A percentile compares a stretch with the other conserved stretches of the same genome.
Conservation (phyloP, 164 flowering plant species). For the Nymphaea colorata region DNA sequence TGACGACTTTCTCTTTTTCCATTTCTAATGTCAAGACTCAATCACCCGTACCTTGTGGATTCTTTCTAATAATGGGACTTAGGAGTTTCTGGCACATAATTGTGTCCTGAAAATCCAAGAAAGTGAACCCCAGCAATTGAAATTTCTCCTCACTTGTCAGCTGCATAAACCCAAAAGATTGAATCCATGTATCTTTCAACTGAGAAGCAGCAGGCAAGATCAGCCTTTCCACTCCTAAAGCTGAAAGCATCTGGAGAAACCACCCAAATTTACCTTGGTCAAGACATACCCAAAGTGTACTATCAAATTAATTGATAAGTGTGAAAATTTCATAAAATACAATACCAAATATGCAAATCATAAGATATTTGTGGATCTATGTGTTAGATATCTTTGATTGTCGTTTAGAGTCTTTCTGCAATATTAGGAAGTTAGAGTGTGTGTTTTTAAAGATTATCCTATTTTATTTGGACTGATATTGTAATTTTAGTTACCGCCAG, state of each 20-base stretch:
- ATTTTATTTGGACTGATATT: no score
- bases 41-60: background rate
- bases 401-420: background rate
- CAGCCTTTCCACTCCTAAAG: slow-evolving; percentile 70
- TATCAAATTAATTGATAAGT: background rate
- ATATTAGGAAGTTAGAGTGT: background rate
- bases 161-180: slow-evolving; percentile 61
- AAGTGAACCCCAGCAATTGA: slow-evolving; percentile 34
- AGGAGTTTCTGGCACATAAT: slow-evolving; percentile 68
- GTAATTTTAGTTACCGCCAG: no score
- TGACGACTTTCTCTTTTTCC: no score
- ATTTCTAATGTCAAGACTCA: no score
- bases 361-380: background rate
- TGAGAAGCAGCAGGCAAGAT: slow-evolving; percentile 66
- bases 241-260: slow-evolving; percentile 44
- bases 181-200: slow-evolving; percentile 58
- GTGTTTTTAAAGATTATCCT: background rate
- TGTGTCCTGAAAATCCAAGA: slow-evolving; percentile 67
- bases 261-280: background rate
- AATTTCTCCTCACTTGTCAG: slow-evolving; percentile 47
- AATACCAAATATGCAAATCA: background rate
- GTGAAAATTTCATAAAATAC: background rate
- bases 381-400: background rate
- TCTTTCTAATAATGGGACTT: slow-evolving; percentile 8
- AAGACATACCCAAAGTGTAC: no score